Evolutionary conservation across 148 eudicot species (phyloP), one percentile per base, ranked within the genome.

Genomic region (Euryodendron excelsum): DNA sequence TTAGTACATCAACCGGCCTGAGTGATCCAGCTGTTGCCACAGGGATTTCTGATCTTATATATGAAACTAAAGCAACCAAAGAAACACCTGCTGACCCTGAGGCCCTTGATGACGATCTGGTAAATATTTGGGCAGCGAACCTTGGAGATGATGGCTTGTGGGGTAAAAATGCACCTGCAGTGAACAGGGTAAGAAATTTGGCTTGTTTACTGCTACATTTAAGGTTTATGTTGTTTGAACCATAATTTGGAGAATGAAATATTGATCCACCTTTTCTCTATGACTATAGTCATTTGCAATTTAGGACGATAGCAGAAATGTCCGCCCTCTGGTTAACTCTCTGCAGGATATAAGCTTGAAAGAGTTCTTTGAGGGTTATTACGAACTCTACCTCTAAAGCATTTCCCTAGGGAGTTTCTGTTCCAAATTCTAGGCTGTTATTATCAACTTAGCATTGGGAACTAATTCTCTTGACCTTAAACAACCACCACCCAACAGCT

Each of bases 101-200:
- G 77, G 77, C 86, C 44, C 91, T 96, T 73, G 99, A 96, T 84
- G 97, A 96, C 84, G 99, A 96, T 87, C 90, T 96, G 71, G 99
- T 96, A 65, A 96, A 96, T 83, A 90, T 89, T 50, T 96, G 99
- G 99, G 99, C 99, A 59, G 86, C 94, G n/a, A 93, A 87, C 82
- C 99, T 96, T 72, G 99, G 94, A 55, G 99, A 96, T 85, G 98
- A 94, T 87, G 97, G 91, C 74, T 85, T 93, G 81, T 82, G 90
- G 88, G 96, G 92, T 76, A 91, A 87, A 74, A 87, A 91, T 87
- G 97, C 99, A 72, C 99, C 98, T 79, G 99, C 99, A 45, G 86
- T 96, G 90, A 96, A 82, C 79, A 91, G 97, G 93, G 99, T 96
- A 85, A 85, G 88, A 25, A 78, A 47, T 70, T 77, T 77, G 52